Evolutionary conservation across 768 basidiomycete species (phyloP).

Genomic region (Nevesoporus exiguus): DNA sequence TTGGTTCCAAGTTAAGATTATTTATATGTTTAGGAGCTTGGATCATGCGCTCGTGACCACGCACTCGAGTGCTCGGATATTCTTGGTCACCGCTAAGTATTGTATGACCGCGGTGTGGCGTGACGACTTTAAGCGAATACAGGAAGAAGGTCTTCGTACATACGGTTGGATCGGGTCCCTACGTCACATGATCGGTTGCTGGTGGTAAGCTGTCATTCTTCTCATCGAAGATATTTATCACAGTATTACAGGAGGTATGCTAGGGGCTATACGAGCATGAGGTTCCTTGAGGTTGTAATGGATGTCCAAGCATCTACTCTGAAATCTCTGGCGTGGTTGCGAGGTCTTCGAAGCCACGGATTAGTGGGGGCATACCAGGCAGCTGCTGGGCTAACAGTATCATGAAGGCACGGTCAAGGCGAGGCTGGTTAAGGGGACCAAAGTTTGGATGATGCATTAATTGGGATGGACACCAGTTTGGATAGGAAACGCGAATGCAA

Average conservation of each 20-base stretch:
- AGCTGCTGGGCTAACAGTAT: constrained; percentile 58
- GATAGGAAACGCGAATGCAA: background rate
- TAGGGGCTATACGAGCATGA: constrained; percentile 47
- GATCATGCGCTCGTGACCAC: constrained; percentile 88
- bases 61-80: constrained; percentile 81
- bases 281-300: constrained; percentile 56
- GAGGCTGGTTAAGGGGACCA: background rate
- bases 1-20: background rate
- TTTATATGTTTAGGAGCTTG: constrained; percentile 51
- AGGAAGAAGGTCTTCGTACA: constrained; percentile 45
- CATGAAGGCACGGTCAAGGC: background rate
- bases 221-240: constrained; percentile 1
- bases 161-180: constrained; percentile 45
- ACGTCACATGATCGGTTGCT: constrained; percentile 57
- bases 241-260: constrained; percentile 52
- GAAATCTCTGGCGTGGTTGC: constrained; percentile 60
- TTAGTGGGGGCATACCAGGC: constrained; percentile 66
- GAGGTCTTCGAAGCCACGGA: constrained; percentile 56
- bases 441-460: background rate
- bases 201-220: constrained; percentile 57
- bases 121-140: constrained; percentile 57
- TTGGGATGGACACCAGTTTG: background rate
- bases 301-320: constrained; percentile 57
- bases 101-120: constrained; percentile 79
- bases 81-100: constrained; percentile 87